Evolutionary conservation across 2,329 filamentous ascomycete species (phyloP).

Genomic region (Ceratocystis variospora): DNA sequence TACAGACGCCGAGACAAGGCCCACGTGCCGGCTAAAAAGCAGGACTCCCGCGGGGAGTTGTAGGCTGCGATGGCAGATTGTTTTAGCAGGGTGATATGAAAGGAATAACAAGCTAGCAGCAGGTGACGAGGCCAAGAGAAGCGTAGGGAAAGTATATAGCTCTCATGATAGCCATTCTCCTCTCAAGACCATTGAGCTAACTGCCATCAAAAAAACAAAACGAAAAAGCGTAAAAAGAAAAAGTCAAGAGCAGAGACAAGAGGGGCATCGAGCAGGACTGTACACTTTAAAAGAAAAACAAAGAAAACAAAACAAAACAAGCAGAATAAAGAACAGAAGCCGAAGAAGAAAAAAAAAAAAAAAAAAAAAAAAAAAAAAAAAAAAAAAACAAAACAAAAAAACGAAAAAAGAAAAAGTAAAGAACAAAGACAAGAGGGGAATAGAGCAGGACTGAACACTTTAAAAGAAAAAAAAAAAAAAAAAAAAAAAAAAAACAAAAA

Average conservation of each 20-base stretch:
- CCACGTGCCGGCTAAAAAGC: not conserved
- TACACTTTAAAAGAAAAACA: not conserved
- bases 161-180: not conserved
- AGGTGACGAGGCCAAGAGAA: not conserved
- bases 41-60: not conserved
- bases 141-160: not conserved
- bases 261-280: conserved; percentile 8
- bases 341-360: not conserved
- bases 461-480: not conserved
- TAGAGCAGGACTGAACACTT: not conserved
- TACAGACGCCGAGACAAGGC: not conserved
- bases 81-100: too few relatives aligned
- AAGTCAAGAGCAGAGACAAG: conserved; percentile 1
- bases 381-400: too few relatives aligned
- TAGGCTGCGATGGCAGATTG: too few relatives aligned
- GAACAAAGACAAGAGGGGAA: not conserved
- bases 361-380: not conserved
- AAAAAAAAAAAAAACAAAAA: too few relatives aligned
- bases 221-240: not conserved
- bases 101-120: too few relatives aligned
- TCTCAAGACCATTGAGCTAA: not conserved
- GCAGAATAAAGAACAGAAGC: too few relatives aligned
- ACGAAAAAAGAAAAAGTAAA: not conserved
- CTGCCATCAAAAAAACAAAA: not conserved
- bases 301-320: not conserved